phyloP scores from a whole-genome alignment of 192 early-diverging fungal species.

The Podila verticillata region DNA sequence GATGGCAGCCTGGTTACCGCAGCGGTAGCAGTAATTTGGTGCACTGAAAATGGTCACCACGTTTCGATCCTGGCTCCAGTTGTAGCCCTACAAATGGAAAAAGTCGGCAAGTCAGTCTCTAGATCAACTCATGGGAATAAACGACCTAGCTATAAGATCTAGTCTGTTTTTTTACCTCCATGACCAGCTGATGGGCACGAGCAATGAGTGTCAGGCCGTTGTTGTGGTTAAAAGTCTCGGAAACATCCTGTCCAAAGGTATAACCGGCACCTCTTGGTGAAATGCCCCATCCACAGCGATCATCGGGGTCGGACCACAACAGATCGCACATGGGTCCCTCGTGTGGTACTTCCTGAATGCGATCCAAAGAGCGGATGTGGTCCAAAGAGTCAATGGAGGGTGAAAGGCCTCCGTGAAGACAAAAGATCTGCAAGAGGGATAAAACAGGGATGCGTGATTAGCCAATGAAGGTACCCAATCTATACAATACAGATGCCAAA shows the following conservation, averaged over 20 bases:
- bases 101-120: background rate
- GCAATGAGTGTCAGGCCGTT: slow-evolving; percentile 98
- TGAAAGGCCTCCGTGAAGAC: slow-evolving; percentile 97
- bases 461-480: background rate
- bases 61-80: slow-evolving; percentile 98
- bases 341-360: slow-evolving; percentile 92
- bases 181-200: slow-evolving; percentile 92
- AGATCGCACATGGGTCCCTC: slow-evolving; percentile 91
- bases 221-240: slow-evolving; percentile 91
- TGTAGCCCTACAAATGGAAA: slow-evolving; percentile 83
- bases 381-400: slow-evolving; percentile 97
- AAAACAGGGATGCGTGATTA: background rate
- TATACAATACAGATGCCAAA: no score
- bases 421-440: slow-evolving; percentile 79
- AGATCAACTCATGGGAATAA: no score
- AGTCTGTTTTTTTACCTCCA: slow-evolving; percentile 71
- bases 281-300: slow-evolving; percentile 89
- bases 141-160: no score
- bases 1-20: slow-evolving; percentile 99
- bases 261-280: slow-evolving; percentile 89
- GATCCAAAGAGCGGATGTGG: slow-evolving; percentile 94
- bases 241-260: slow-evolving; percentile 90
- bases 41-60: slow-evolving; percentile 99
- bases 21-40: slow-evolving; percentile 99
- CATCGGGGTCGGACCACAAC: slow-evolving; percentile 90